A percentile compares a stretch with the other conserved stretches of the same genome.
Conservation (phyloP, 768 basidiomycete genomes). For the Rhizopogon vesiculosus region DNA sequence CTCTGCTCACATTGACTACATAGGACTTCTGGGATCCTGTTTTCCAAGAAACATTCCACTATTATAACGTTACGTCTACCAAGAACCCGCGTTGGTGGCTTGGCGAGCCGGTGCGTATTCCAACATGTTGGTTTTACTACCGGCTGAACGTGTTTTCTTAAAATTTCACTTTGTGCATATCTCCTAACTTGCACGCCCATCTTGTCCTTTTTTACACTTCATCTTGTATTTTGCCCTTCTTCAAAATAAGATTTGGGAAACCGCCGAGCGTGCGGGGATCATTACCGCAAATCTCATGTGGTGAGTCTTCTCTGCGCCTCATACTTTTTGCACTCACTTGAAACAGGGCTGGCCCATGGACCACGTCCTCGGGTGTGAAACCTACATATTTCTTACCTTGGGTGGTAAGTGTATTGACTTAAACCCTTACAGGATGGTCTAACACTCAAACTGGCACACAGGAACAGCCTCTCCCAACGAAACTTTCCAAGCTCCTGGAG, state of each 20-base stretch:
- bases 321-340: background rate
- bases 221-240: conserved; percentile 57
- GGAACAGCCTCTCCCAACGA: conserved; percentile 63
- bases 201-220: conserved; percentile 25
- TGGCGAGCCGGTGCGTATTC: conserved; percentile 71
- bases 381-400: conserved; percentile 80
- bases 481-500: conserved; percentile 70
- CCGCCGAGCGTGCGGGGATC: conserved; percentile 66
- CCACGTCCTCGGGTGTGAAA: conserved; percentile 56
- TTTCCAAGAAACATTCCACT: conserved; percentile 60
- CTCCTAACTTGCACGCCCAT: background rate
- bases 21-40: conserved; percentile 88
- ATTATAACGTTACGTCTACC: conserved; percentile 54
- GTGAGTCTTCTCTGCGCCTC: conserved; percentile 35
- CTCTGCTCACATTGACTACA: background rate
- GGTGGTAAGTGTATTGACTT: conserved; percentile 39
- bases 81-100: conserved; percentile 81
- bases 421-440: background rate
- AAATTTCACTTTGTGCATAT: background rate
- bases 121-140: too few species aligned
- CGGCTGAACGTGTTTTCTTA: too few species aligned
- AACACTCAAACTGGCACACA: conserved; percentile 1
- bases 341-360: conserved; percentile 77
- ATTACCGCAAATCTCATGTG: conserved; percentile 90
- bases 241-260: conserved; percentile 83